Percentiles rank a stretch among this genome's conserved stretches.
Evolutionary conservation across 1,284 basidiomycete species (phyloP).

Genomic region (Rugosomyces carneus): DNA sequence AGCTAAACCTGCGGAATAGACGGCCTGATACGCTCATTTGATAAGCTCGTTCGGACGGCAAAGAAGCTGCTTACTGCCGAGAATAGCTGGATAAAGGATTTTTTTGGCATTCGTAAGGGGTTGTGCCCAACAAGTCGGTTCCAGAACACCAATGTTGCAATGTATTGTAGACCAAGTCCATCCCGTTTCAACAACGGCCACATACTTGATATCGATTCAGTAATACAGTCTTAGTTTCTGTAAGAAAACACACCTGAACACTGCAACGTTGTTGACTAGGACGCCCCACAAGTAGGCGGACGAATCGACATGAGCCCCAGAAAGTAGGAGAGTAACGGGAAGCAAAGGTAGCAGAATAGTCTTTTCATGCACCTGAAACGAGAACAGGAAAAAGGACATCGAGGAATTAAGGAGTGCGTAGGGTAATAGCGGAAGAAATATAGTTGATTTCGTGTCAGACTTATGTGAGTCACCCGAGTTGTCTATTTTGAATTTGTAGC

Average conservation of each 20-base stretch:
- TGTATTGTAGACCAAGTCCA: conserved; percentile 71
- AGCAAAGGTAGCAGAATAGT: conserved; percentile 84
- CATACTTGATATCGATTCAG: conserved; percentile 52
- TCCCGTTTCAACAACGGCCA: conserved; percentile 85
- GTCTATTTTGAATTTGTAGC: conserved; percentile 31
- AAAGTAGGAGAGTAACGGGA: conserved; percentile 77
- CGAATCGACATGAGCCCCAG: conserved; percentile 53
- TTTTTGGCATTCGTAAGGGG: conserved; percentile 35
- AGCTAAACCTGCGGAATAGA: conserved; percentile 48
- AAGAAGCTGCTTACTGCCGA: conserved; percentile 45
- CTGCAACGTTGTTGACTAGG: conserved; percentile 80
- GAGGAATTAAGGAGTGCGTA: conserved; percentile 70
- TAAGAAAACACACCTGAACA: conserved; percentile 65
- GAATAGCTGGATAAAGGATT: conserved; percentile 35
- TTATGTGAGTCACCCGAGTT: conserved; percentile 10
- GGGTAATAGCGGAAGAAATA: conserved; percentile 57
- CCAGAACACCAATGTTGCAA: conserved; percentile 67
- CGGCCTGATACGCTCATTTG: conserved; percentile 33
- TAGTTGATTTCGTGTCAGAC: conserved; percentile 26
- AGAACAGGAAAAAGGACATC: conserved; percentile 91
- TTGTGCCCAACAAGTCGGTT: conserved; percentile 79
- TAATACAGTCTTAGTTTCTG: neutral
- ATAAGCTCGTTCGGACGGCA: neutral
- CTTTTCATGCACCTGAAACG: conserved; percentile 95
- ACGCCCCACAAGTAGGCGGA: conserved; percentile 74